phyloP scores from a whole-genome alignment of 2,329 filamentous ascomycete species.

The Ceratocystis smalleyi region DNA sequence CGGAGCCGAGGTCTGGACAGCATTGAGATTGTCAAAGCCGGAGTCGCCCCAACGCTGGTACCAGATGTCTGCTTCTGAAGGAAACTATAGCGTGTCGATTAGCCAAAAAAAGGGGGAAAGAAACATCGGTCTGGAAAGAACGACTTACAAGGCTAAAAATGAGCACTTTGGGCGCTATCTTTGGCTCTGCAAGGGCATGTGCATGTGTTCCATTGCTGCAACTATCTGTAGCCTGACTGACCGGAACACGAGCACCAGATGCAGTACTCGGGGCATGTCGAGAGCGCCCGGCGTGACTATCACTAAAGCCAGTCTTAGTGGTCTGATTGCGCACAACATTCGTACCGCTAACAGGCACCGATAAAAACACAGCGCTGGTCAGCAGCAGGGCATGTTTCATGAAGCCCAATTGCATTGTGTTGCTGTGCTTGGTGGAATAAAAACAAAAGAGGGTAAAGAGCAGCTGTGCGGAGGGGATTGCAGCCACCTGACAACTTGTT shows the following conservation, averaged over 20 bases:
- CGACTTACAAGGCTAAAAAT: slow-evolving; percentile 44
- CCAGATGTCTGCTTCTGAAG: slow-evolving; percentile 47
- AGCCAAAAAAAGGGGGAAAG: neutral
- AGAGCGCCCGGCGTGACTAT: neutral
- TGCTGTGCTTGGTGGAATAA: neutral
- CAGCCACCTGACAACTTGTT: neutral
- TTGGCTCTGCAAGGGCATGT: slow-evolving; percentile 11
- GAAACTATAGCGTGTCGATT: slow-evolving; percentile 32
- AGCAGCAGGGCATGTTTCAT: neutral
- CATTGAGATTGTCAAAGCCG: slow-evolving; percentile 39
- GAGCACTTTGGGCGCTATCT: slow-evolving; percentile 42
- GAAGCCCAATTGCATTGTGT: neutral
- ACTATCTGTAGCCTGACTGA: neutral
- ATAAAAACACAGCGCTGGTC: neutral
- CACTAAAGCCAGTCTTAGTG: neutral
- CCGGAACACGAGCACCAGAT: slow-evolving; percentile 2
- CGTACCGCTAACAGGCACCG: neutral
- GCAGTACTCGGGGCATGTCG: neutral
- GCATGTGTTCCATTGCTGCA: neutral
- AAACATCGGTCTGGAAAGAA: neutral
- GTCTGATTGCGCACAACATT: neutral
- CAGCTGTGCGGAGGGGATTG: neutral
- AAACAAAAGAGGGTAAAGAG: neutral
- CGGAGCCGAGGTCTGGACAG: slow-evolving; percentile 40
- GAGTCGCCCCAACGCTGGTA: slow-evolving; percentile 34